These are phyloP conservation scores for Jatropha multifida DNA, from an alignment of 441 rosid genomes.

Conservation along the genomic window DNA sequence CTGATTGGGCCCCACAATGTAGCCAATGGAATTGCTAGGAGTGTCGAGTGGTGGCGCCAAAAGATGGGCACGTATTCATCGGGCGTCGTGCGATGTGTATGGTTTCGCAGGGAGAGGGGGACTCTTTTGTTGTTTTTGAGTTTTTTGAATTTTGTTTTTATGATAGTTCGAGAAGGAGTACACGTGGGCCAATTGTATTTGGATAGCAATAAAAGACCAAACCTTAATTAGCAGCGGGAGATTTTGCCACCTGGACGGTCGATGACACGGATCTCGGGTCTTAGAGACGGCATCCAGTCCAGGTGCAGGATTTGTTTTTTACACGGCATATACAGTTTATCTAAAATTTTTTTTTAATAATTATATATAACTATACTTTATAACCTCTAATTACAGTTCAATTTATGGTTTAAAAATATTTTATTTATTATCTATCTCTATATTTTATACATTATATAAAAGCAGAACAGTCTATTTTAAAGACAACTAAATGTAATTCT, in stretches of 20 bases:
- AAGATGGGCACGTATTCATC: constrained; percentile 33
- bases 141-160: background rate
- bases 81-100: constrained; percentile 16
- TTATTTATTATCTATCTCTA: no score
- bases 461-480: no score
- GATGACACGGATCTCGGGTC: constrained; percentile 28
- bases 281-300: constrained; percentile 10
- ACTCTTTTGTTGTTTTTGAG: background rate
- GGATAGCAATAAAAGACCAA: constrained; percentile 18
- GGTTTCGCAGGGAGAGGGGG: background rate
- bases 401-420: no score
- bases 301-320: background rate
- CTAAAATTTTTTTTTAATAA: no score
- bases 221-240: constrained; percentile 9
- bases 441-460: no score
- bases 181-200: constrained; percentile 36
- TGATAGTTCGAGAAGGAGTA: constrained; percentile 32
- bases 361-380: no score
- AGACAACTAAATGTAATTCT: no score
- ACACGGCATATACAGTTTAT: no score
- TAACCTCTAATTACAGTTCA: no score
- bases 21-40: constrained; percentile 28
- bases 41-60: constrained; percentile 30
- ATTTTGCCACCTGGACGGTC: constrained; percentile 40
- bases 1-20: constrained; percentile 25